A percentile compares a stretch with the other conserved stretches of the same genome.
phyloP scores from a whole-genome alignment of 257 asterid species.

The Nicotiana sylvestris region DNA sequence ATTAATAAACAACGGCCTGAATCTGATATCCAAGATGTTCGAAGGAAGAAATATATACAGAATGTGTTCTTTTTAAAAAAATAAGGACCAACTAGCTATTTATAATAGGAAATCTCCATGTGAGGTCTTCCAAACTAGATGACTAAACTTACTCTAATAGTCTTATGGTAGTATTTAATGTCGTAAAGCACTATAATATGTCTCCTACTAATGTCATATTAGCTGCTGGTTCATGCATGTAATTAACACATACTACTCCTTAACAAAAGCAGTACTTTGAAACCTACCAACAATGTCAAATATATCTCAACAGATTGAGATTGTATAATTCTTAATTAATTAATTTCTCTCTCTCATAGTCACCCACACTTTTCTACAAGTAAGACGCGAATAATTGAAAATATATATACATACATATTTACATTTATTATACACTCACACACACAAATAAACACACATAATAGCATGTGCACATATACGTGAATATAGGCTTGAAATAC shows the following conservation, averaged over 20 bases:
- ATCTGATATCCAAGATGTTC: too few species aligned
- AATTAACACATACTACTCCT: neutral
- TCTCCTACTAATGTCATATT: neutral
- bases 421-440: too few species aligned
- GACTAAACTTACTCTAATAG: neutral
- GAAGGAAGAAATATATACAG: neutral
- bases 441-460: too few species aligned
- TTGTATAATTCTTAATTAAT: neutral
- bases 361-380: too few species aligned
- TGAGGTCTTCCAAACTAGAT: neutral
- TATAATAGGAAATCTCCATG: neutral
- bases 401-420: too few species aligned
- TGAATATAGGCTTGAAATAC: too few species aligned
- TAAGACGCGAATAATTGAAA: too few species aligned
- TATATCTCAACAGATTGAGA: neutral
- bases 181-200: neutral
- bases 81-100: neutral
- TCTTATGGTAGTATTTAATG: neutral
- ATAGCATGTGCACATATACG: too few species aligned
- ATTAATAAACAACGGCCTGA: too few species aligned
- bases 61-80: neutral
- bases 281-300: neutral
- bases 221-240: neutral
- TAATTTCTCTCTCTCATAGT: neutral
- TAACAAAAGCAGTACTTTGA: neutral